Evolutionary conservation across 108 stramenopile species (phyloP), one percentile per base, ranked within the genome.

Genomic region (Skeletonema tropicum): DNA sequence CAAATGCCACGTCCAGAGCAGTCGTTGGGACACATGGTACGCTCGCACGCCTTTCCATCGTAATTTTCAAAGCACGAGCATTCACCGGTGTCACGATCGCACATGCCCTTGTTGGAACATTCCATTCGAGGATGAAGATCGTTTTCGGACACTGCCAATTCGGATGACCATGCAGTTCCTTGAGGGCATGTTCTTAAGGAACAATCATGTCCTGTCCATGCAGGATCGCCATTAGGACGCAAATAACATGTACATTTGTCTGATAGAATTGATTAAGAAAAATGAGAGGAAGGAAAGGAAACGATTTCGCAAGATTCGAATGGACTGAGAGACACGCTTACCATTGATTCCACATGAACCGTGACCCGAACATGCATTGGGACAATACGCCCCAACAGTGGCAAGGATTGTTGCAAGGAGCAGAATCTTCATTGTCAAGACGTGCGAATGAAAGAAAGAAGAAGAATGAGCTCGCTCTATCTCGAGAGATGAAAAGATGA

Each of bases 31-130:
- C 89, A 90, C 15, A 79, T 26, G 0, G 85, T 79, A 14, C 96
- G 66, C 57, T 93, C 89, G 64, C 96, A 96, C 14, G 90, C 94
- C 61, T 82, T 79, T 60, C 94, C 96, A 31, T 91, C 93, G 81
- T 93, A 96, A 63, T 92, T 92, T 57, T 77, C 74, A 45, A 90
- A 90, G 84, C 96, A 94, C 39, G 60, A 68, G 77, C 93, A 96
- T 65, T 86, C 76, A 41, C 93, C 96, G 25, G 66, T 68, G 14
- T 38, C 64, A 23, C 93, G 84, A 84, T 95, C 86, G 72, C 96
- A 96, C 21, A 78, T 55, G 35, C 96, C 96, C 57, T 85, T 83
- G 64, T 86, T 86, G 9, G 96, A 91, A 87, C 96, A 96, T 81
- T 95, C 92, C 61, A 70, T 74, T n/a, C 60, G 55, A 66, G 82